These are phyloP conservation scores for Teunomyces gatunensis DNA, from an alignment of 805 yeast genomes.

Conservation along the genomic window DNA sequence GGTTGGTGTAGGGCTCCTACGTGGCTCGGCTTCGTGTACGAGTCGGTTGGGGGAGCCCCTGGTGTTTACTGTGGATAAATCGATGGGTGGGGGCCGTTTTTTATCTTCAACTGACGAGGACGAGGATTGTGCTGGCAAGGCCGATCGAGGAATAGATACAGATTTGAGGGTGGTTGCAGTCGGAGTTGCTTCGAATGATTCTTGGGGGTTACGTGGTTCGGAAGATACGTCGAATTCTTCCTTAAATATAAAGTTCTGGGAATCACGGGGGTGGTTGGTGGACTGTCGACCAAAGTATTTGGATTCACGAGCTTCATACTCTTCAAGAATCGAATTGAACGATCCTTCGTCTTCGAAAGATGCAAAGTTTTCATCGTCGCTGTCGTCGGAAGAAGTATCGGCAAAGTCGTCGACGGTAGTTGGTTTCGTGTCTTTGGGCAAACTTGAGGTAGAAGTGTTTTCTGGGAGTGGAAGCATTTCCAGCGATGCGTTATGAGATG, in stretches of 20 bases:
- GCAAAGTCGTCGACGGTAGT: slow-evolving; percentile 36
- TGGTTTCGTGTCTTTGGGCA: slow-evolving; percentile 12
- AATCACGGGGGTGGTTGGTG: slow-evolving; percentile 6
- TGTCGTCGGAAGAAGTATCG: slow-evolving; percentile 25
- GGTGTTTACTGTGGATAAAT: background rate
- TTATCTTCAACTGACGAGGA: slow-evolving; percentile 6
- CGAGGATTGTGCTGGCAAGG: background rate
- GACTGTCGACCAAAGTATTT: slow-evolving; percentile 11
- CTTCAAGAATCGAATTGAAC: slow-evolving; percentile 30
- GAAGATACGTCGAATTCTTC: slow-evolving; percentile 28
- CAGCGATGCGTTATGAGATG: slow-evolving; percentile 12
- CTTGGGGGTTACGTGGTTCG: slow-evolving; percentile 1
- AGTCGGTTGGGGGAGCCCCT: slow-evolving; percentile 9
- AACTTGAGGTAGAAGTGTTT: background rate
- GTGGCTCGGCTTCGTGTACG: slow-evolving; percentile 1
- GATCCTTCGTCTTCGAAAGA: slow-evolving; percentile 22
- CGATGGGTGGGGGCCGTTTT: slow-evolving; percentile 5
- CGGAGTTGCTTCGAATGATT: background rate
- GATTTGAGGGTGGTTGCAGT: slow-evolving; percentile 1
- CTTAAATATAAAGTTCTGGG: slow-evolving; percentile 20
- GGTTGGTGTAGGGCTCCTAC: slow-evolving; percentile 3
- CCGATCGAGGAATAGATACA: slow-evolving; percentile 4
- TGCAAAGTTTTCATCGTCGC: slow-evolving; percentile 12
- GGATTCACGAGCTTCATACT: slow-evolving; percentile 17
- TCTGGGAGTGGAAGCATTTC: slow-evolving; percentile 1